Evolutionary conservation across 2,329 filamentous ascomycete species (phyloP), one percentile per base, ranked within the genome.

Genomic region (Hypoxylon sp.): DNA sequence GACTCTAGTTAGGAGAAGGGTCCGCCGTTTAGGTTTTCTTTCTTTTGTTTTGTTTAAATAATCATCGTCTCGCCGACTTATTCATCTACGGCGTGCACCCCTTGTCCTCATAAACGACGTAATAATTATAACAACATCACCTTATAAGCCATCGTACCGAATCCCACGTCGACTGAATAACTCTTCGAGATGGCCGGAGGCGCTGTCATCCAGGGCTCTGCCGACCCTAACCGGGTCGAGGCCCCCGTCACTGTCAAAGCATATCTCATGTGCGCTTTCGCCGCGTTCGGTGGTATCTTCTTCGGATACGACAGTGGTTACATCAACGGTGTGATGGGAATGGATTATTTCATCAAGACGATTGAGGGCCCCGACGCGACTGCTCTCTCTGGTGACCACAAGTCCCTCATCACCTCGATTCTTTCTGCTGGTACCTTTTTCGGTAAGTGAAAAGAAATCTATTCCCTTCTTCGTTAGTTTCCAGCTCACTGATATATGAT

Each of bases 351-450:
- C 74, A 77, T 78, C 70, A 59, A 74, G 33, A 52, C 71, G 6
- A 75, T 79, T 50, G 76, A 78, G 50, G 76, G 84, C 66, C 68
- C 76, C 29, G 78, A 72, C 51, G 75, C 73, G 31, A 73, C 67
- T 0, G 67, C 66, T 6, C 75, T 89, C 33, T 73, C 69, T 39
- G 79, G 84, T 46, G 78, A 79, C 70, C 75, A 87, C 77, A 80
- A 80, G 65, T 87, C 86, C 5, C 84, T 89, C 44, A 88, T 94
- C 77, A 90, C 90, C 77, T 93, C 91, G 19, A 94, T 95, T 74
- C 87, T 95, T 61, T 94, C 92, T 37, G 88, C 85, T 77, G 88
- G 89, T 80, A 94, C 92, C 74, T 95, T 94, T 86, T 91, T 94
- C 69, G 90, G 74, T 76, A 69, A 33, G 71, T 52, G n/a, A 48